phyloP scores from a whole-genome alignment of 495 filamentous ascomycete species.

The Annulohypoxylon stygium region DNA sequence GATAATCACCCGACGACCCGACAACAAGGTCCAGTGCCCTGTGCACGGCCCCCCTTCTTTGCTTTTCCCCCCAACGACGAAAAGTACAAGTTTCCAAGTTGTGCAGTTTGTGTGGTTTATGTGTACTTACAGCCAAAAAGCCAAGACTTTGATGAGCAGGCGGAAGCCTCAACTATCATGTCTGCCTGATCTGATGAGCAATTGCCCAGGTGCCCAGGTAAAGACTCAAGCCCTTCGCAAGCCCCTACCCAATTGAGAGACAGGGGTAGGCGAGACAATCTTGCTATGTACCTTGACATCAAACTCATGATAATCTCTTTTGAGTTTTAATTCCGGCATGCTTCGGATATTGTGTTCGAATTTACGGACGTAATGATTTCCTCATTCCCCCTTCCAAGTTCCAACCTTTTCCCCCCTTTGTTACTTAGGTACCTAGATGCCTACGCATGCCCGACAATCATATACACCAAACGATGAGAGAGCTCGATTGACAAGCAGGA shows the following conservation, averaged over 20 bases:
- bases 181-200: slow-evolving; percentile 21
- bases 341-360: slow-evolving; percentile 27
- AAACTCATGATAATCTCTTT: slow-evolving; percentile 15
- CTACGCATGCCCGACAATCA: not conserved
- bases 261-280: slow-evolving; percentile 28
- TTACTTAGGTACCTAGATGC: not conserved
- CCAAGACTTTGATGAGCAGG: slow-evolving; percentile 14
- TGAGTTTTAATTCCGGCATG: slow-evolving; percentile 17
- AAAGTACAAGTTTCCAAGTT: not conserved
- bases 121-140: not conserved
- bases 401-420: not conserved
- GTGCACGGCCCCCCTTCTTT: slow-evolving; percentile 17
- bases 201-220: slow-evolving; percentile 8
- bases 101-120: no score
- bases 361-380: slow-evolving; percentile 22
- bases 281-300: slow-evolving; percentile 17
- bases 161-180: slow-evolving; percentile 16
- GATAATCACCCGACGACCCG: slow-evolving; percentile 44
- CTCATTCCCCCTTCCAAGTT: slow-evolving; percentile 1
- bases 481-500: slow-evolving; percentile 8
- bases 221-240: slow-evolving; percentile 1
- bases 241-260: not conserved
- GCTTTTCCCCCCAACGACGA: not conserved
- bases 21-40: slow-evolving; percentile 27
- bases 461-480: slow-evolving; percentile 1